Evolutionary conservation across 805 yeast species (phyloP), one percentile per base, ranked within the genome.

Genomic region (Candida nanaspora): DNA sequence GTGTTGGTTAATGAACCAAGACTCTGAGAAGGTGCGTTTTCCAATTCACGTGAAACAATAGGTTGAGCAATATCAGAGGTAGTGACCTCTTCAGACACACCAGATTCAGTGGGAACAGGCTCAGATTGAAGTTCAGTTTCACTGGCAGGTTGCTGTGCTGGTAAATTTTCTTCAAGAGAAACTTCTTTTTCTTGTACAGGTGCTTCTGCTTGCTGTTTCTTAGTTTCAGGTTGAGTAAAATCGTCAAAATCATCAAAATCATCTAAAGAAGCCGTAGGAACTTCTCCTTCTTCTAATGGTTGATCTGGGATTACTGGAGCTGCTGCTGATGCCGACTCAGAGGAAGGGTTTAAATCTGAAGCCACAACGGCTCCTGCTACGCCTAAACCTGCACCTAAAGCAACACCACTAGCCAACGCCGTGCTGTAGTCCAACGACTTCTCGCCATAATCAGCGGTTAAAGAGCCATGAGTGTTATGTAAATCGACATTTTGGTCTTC

Each of bases 401-500:
- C 46, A 19, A 39, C 40, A 23, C 47, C 47, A 28, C 40, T 45
- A 7, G 42, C 50, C 5, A 41, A 35, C n/a, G 43, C 35, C 20
- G 37, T 21, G 16, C 15, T 20, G 35, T 49, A 59, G 11, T 51
- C 47, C 43, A 61, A 46, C 36, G 55, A 56, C 40, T 58, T 60
- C 33, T 57, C 57, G 4, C 60, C 61, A 41, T 53, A 51, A 33
- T 60, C 55, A 10, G 59, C 54, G 29, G 63, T 56, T 39, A 55
- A 43, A 34, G 56, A 55, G 9, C 58, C 57, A 37, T 60, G 58
- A 32, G 44, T 39, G 20, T 57, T 61, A 48, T 66, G 66, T n/a
- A 74, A 53, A 26, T 65, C 66, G 16, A 61, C 55, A 18, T 68
- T 66, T 36, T 74, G 74, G 18, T 74, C 61, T 19, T 59, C 59